These are phyloP conservation scores for Blastobotrys serpentis DNA, from an alignment of 1,139 yeast genomes.

Conservation along the genomic window DNA sequence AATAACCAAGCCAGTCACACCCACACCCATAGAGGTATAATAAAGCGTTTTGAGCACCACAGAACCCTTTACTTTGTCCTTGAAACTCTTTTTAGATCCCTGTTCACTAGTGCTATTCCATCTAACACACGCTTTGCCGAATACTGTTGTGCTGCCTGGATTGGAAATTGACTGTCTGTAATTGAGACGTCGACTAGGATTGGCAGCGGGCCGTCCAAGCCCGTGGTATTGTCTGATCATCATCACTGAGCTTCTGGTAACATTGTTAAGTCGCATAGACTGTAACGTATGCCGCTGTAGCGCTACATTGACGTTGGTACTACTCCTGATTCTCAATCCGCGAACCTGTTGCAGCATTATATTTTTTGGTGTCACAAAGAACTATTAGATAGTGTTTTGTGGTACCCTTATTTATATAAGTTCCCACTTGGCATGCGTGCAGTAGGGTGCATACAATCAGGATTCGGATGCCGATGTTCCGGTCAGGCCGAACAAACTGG, in stretches of 20 bases:
- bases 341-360: neutral
- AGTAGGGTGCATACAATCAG: too few relatives aligned
- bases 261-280: neutral
- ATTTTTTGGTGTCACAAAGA: too few relatives aligned
- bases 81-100: too few relatives aligned
- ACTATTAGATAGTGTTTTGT: too few relatives aligned
- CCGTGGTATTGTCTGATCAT: neutral
- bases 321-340: neutral
- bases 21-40: constrained; percentile 26
- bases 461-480: too few relatives aligned
- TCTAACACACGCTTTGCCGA: neutral
- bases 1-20: constrained; percentile 25
- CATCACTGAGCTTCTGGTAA: neutral
- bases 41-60: constrained; percentile 21
- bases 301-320: neutral
- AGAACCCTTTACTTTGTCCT: constrained; percentile 4
- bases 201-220: neutral
- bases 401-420: too few relatives aligned
- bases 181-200: too few relatives aligned
- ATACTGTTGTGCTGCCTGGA: too few relatives aligned
- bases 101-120: constrained; percentile 9
- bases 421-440: too few relatives aligned
- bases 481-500: too few relatives aligned
- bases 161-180: too few relatives aligned
- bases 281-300: neutral